A percentile compares a stretch with the other conserved stretches of the same genome.
phyloP scores from a whole-genome alignment of 2,329 filamentous ascomycete genomes.

The Paracoccidioides lutzii region DNA sequence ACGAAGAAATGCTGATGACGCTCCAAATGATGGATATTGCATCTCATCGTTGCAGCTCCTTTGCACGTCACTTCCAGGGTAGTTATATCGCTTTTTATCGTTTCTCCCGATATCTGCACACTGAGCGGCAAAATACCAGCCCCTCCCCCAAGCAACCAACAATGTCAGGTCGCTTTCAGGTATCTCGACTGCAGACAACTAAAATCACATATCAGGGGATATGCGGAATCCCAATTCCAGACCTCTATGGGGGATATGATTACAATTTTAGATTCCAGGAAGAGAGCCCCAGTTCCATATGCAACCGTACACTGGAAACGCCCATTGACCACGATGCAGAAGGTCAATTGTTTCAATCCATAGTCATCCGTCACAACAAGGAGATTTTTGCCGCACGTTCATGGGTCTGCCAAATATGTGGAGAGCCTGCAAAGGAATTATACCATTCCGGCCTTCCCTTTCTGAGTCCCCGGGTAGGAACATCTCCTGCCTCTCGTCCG shows the following conservation, averaged over 20 bases:
- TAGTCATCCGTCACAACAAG: neutral
- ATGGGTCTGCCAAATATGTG: neutral
- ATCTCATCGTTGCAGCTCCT: neutral
- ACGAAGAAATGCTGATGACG: neutral
- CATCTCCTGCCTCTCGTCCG: neutral
- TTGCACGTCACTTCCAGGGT: neutral
- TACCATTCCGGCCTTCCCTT: neutral
- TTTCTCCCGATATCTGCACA: neutral
- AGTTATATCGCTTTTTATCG: neutral
- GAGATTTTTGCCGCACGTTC: neutral
- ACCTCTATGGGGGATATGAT: neutral
- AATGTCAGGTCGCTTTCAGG: neutral
- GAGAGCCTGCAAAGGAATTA: neutral
- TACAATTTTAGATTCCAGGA: neutral
- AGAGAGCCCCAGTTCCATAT: neutral
- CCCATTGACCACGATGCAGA: neutral
- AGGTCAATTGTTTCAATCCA: neutral
- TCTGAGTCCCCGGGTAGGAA: neutral
- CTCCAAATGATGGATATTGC: neutral
- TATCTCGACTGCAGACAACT: neutral
- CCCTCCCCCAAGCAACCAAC: neutral
- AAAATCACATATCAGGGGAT: neutral
- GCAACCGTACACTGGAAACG: neutral
- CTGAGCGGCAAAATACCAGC: neutral
- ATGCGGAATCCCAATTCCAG: neutral